phyloP scores from a whole-genome alignment of 2,329 filamentous ascomycete species.

The Aplosporella prunicola region DNA sequence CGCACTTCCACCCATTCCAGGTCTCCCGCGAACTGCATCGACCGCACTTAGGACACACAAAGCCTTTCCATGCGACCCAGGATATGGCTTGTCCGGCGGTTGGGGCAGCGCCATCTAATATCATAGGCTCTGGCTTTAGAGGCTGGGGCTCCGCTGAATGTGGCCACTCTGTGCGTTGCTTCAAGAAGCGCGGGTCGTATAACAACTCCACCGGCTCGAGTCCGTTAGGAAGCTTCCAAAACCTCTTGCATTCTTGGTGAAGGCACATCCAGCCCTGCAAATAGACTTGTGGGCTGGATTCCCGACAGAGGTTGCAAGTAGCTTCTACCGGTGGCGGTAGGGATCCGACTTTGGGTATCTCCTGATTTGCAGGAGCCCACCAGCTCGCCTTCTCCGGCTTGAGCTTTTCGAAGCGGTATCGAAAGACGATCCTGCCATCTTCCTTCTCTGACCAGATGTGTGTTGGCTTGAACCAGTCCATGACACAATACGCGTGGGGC shows the following conservation, averaged over 20 bases:
- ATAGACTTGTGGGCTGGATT: constrained; percentile 30
- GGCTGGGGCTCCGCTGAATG: constrained; percentile 29
- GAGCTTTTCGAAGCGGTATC: constrained; percentile 58
- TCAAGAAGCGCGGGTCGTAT: constrained; percentile 51
- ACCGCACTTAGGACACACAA: constrained; percentile 56
- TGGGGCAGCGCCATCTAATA: constrained; percentile 26
- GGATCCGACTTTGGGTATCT: too few species aligned
- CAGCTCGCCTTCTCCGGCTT: constrained; percentile 43
- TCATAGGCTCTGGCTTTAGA: constrained; percentile 32
- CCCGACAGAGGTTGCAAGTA: constrained; percentile 27
- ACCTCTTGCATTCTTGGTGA: constrained; percentile 39
- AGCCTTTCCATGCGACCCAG: constrained; percentile 48
- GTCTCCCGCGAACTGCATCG: constrained; percentile 51
- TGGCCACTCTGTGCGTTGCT: constrained; percentile 39
- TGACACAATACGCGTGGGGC: constrained; percentile 52
- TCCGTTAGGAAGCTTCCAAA: constrained; percentile 43
- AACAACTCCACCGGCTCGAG: constrained; percentile 30
- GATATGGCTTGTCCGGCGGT: constrained; percentile 39
- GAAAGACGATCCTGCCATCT: constrained; percentile 37
- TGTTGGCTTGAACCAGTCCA: constrained; percentile 61
- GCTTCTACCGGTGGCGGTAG: constrained; percentile 23
- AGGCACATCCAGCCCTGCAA: constrained; percentile 51
- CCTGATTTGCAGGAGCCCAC: constrained; percentile 43
- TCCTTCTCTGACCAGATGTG: constrained; percentile 58
- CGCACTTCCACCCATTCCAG: constrained; percentile 56